Percentiles rank a stretch among this genome's conserved stretches.
Evolutionary conservation across 495 filamentous ascomycete species (phyloP).

Genomic region (Penicillium waksmanii): DNA sequence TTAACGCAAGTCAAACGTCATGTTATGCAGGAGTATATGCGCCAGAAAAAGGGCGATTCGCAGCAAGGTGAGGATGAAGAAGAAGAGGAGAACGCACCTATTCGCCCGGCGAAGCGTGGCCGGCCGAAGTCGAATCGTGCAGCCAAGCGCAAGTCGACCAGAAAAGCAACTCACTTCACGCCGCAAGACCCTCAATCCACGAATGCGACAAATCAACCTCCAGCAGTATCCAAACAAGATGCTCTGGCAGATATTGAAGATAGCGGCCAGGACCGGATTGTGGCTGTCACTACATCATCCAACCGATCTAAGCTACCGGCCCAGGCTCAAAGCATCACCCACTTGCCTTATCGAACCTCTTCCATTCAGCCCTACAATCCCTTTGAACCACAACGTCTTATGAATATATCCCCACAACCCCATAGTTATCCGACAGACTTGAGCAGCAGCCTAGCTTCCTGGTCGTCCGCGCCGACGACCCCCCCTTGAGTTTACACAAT

Average conservation of each 20-base stretch:
- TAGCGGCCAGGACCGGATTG: not conserved
- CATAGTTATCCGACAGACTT: conserved; percentile 21
- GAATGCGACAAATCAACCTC: conserved; percentile 6
- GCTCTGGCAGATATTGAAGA: conserved; percentile 11
- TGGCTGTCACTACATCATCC: not conserved
- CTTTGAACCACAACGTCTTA: not conserved
- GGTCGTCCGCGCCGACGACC: conserved; percentile 22
- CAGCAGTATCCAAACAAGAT: conserved; percentile 5
- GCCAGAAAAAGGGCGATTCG: conserved; percentile 38
- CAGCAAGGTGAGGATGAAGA: conserved; percentile 31
- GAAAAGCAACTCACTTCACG: not conserved
- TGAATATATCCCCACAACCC: conserved; percentile 10
- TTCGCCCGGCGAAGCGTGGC: conserved; percentile 20
- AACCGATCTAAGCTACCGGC: not conserved
- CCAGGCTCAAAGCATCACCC: not conserved
- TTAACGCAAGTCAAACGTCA: conserved; percentile 49
- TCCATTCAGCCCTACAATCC: conserved; percentile 4
- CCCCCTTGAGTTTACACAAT: conserved; percentile 24
- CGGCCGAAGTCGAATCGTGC: conserved; percentile 24
- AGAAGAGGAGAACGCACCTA: conserved; percentile 14
- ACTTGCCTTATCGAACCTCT: conserved; percentile 11
- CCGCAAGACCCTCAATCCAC: not conserved
- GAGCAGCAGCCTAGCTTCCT: conserved; percentile 14
- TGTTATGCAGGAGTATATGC: conserved; percentile 54
- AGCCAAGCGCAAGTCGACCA: conserved; percentile 14